Evolutionary conservation across 768 basidiomycete genomes (phyloP).

Genomic region (Sporobolomyces pararoseus): DNA sequence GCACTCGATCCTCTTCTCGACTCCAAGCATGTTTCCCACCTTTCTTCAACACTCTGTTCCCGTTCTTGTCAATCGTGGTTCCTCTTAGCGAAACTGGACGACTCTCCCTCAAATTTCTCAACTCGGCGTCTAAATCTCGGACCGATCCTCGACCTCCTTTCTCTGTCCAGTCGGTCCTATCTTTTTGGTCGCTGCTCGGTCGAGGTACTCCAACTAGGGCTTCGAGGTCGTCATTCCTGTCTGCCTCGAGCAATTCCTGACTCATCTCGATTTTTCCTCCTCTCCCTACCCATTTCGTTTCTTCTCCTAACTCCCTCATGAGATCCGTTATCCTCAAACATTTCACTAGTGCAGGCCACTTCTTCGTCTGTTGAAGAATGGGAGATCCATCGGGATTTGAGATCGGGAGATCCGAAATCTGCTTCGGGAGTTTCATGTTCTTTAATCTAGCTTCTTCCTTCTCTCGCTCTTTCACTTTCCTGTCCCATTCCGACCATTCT

Average conservation of each 20-base stretch:
- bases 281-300: constrained; percentile 17
- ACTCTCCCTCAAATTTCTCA: neutral
- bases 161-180: neutral
- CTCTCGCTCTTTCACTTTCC: neutral
- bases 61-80: constrained; percentile 8
- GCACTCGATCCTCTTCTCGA: neutral
- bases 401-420: neutral
- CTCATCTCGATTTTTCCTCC: constrained; percentile 11
- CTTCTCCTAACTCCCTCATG: constrained; percentile 7
- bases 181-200: neutral
- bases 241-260: constrained; percentile 3
- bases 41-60: constrained; percentile 4
- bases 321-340: constrained; percentile 19
- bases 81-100: neutral
- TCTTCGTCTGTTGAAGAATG: constrained; percentile 20
- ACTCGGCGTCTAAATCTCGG: constrained; percentile 7
- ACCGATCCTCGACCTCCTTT: neutral
- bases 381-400: constrained; percentile 14
- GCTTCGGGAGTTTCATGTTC: constrained; percentile 2
- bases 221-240: constrained; percentile 12
- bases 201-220: neutral
- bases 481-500: constrained; percentile 9
- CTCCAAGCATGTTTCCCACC: neutral
- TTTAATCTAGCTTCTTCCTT: constrained; percentile 10
- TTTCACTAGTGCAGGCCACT: constrained; percentile 14